Conservation (phyloP, 345 rosid genomes). For the Eucalyptus virginea region DNA sequence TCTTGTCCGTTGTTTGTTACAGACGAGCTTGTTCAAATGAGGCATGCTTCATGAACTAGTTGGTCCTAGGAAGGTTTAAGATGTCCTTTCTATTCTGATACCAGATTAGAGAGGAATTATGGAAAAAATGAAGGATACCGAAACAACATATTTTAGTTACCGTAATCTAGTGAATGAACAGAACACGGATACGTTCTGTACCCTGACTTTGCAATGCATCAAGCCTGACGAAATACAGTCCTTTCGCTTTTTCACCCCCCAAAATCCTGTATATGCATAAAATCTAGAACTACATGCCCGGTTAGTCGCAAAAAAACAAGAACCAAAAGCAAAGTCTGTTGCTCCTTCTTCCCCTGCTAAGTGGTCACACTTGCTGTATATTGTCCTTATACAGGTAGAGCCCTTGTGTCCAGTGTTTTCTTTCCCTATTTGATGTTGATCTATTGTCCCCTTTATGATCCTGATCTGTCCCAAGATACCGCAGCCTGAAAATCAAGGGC, state of each 20-base stretch:
- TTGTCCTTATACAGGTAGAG: background rate
- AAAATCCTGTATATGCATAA: background rate
- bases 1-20: background rate
- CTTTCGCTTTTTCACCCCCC: background rate
- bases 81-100: background rate
- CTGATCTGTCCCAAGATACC: background rate
- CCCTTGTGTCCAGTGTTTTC: background rate
- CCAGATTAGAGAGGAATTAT: background rate
- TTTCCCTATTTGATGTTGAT: background rate
- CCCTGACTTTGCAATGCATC: background rate
- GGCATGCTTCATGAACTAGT: background rate
- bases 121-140: background rate
- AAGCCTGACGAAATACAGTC: background rate
- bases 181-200: background rate
- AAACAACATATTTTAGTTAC: background rate
- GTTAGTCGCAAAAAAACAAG: background rate
- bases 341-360: background rate
- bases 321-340: background rate
- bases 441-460: background rate
- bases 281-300: background rate
- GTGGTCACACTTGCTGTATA: background rate
- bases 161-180: background rate
- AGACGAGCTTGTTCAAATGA: background rate
- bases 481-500: background rate
- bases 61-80: background rate